Percentiles rank a stretch among this genome's conserved stretches.
Evolutionary conservation across 192 early-diverging fungal genomes (phyloP).

Genomic region (Pecoramyces ruminantium): DNA sequence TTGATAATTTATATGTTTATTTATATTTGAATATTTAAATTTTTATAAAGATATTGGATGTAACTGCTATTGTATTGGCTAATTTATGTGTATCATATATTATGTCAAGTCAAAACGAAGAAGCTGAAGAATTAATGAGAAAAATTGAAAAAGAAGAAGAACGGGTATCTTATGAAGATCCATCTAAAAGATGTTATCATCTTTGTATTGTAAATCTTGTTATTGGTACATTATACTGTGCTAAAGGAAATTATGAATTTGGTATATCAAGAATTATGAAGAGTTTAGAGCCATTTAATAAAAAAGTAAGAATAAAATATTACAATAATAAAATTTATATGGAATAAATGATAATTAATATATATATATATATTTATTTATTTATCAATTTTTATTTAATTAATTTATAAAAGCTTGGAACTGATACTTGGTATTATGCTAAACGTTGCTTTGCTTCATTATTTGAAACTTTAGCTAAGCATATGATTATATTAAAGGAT

Average conservation of each 20-base stretch:
- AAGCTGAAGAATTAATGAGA: slow-evolving; percentile 47
- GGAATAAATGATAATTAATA: no score
- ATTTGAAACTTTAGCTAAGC: slow-evolving; percentile 44
- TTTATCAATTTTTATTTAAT: not conserved
- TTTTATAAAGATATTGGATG: slow-evolving; percentile 23
- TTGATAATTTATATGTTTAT: not conserved
- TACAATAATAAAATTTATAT: no score
- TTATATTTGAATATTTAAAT: not conserved
- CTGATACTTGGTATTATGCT: slow-evolving; percentile 50
- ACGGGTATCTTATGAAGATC: slow-evolving; percentile 34
- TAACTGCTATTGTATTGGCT: slow-evolving; percentile 42
- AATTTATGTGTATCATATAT: slow-evolving; percentile 47
- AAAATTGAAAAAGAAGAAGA: slow-evolving; percentile 52
- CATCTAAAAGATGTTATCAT: slow-evolving; percentile 32
- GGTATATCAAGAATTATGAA: slow-evolving; percentile 47
- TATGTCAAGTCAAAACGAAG: slow-evolving; percentile 50
- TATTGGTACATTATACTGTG: slow-evolving; percentile 47
- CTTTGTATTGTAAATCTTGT: slow-evolving; percentile 48
- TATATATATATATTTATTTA: not conserved
- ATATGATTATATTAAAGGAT: slow-evolving; percentile 49
- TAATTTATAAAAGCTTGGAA: slow-evolving; percentile 23
- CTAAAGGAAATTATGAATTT: slow-evolving; percentile 52
- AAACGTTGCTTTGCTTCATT: slow-evolving; percentile 40
- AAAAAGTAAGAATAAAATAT: slow-evolving; percentile 27
- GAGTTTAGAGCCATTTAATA: slow-evolving; percentile 44